Base-by-base conservation (phyloP, 2,329 filamentous ascomycete genomes). In the Podosphaera leucotricha region DNA sequence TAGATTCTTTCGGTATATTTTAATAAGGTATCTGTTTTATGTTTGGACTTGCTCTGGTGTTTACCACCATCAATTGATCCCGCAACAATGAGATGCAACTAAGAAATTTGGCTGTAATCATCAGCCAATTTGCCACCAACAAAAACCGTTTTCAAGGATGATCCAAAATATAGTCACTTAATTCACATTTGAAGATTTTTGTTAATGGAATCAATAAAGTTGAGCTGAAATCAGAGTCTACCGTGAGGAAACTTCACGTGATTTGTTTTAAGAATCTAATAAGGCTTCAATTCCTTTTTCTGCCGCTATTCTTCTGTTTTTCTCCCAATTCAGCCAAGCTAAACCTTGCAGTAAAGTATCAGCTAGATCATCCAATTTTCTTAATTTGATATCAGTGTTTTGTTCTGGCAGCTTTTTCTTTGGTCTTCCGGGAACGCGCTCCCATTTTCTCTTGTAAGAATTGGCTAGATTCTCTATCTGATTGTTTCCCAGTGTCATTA, bases 271-370 rank as follows among this genome's bases (percentile, higher is more conserved):
- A 40, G 44, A 16, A 22, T 55, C 52, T 40, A 58, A 45, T 38
- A 58, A 46, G 38, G 44, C 48, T 24, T 60, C 52, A 22, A 57
- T 56, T 11, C 61, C 59, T 24, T 57, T 43, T 11, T 51, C 48
- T 2, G 57, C 45, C 1, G 64, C 52, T 11, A 49, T 50, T 21
- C 54, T 55, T 48, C 61, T 62, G 51, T 80, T 80, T 51, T 66
- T 62, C 55, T 84, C 72, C 83, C 83, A 92, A 47, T 75, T 67
- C 33, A 83, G 59, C 75, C 80, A 87, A 2, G 80, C 76, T 46
- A 83, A 66, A 2, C 75, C 83, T 58, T 92, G 83, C 44, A 90
- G 57, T 21, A 90, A 61, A 56, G 77, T 80, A 62, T 92, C 83
- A 0, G 82, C 79, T 42, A 92, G 61, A 62, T 92, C 83, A 59